A percentile compares a stretch with the other conserved stretches of the same genome.
These are phyloP conservation scores for Monosporascus sp. DNA, from an alignment of 2,329 filamentous ascomycete genomes.

Conservation along the genomic window DNA sequence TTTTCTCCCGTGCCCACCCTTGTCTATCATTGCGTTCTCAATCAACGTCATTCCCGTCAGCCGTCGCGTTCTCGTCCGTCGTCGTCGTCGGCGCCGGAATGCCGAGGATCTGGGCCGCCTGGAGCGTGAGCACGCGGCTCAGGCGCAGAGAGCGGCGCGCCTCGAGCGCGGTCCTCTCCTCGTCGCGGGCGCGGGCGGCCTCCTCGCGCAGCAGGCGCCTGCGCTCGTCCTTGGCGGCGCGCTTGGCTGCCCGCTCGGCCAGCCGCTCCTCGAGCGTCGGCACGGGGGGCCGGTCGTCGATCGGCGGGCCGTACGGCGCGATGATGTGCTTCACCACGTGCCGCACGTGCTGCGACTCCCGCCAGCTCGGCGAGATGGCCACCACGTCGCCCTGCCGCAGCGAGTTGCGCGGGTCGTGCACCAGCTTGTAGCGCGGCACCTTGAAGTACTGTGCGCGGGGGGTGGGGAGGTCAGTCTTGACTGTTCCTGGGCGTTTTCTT, in stretches of 20 bases:
- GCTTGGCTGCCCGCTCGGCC: slow-evolving; percentile 37
- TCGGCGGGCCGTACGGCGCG: slow-evolving; percentile 59
- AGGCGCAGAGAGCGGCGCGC: background rate
- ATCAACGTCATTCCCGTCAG: too few relatives aligned
- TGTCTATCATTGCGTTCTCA: too few relatives aligned
- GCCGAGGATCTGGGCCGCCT: too few relatives aligned
- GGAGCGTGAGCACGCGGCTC: too few relatives aligned
- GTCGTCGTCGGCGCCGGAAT: too few relatives aligned
- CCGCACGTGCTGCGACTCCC: slow-evolving; percentile 60
- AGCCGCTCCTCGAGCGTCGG: slow-evolving; percentile 60
- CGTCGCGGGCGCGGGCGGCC: slow-evolving; percentile 1
- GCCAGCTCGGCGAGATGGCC: slow-evolving; percentile 61
- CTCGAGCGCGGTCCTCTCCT: background rate
- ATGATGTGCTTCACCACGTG: slow-evolving; percentile 74
- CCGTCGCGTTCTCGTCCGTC: too few relatives aligned
- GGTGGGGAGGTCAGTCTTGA: background rate
- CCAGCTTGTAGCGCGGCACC: slow-evolving; percentile 59
- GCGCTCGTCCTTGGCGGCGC: slow-evolving; percentile 16
- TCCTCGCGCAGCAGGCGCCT: slow-evolving; percentile 4
- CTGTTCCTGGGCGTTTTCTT: too few relatives aligned
- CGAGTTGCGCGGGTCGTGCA: slow-evolving; percentile 73
- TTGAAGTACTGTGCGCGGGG: slow-evolving; percentile 55
- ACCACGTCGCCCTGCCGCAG: slow-evolving; percentile 72
- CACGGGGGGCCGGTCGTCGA: slow-evolving; percentile 60
- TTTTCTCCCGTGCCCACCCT: too few relatives aligned